Base-by-base conservation (phyloP, 805 yeast genomes). In the Wickerhamomyces kurtzmanii region DNA sequence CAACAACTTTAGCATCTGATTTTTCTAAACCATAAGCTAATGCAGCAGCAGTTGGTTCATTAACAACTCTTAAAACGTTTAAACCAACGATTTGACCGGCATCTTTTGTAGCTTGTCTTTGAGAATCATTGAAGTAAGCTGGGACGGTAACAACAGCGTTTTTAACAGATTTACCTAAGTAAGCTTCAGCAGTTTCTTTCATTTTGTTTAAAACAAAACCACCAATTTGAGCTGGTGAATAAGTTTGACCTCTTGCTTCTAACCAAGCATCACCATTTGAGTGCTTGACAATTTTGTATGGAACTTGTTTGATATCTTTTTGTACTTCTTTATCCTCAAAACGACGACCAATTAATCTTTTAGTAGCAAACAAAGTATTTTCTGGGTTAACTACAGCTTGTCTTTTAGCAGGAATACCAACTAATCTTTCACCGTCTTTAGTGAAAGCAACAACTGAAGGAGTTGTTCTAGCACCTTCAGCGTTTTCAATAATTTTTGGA, bases 21-120 rank as follows among this genome's bases (percentile, higher is more conserved):
- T 66, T 63, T 40, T 76, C 80, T 17, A 78, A 55, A 17, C 91
- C 91, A 49, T 79, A 80, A 20, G 87, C 85, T 39, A 80, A 64
- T 10, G 89, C 89, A 15, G 91, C 89, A 8, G 89, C 89, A 12
- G 89, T 80, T 20, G 91, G 91, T 53, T 80, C 91, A 51, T 80
- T 80, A 13, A 80, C 66, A 20, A 80, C 85, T 48, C 91, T 60
- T 39, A 79, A 54, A 15, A 81, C 80, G 31, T 80, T 75, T 39
- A 80, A 52, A 7, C 87, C 87, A 6, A 81, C 78, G 36, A 77
- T 56, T 39, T 65, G 61, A 17, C 87, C 91, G 1, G 89, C 82
- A 45, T 68, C 69, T 45, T 79, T 77, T 8, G 91, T 80, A 5
- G 87, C 87, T 49, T 75, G 86, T 51, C 91, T 64, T 50, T 80